Conservation (phyloP, 257 asterid genomes). For the Lycium ferocissimum region DNA sequence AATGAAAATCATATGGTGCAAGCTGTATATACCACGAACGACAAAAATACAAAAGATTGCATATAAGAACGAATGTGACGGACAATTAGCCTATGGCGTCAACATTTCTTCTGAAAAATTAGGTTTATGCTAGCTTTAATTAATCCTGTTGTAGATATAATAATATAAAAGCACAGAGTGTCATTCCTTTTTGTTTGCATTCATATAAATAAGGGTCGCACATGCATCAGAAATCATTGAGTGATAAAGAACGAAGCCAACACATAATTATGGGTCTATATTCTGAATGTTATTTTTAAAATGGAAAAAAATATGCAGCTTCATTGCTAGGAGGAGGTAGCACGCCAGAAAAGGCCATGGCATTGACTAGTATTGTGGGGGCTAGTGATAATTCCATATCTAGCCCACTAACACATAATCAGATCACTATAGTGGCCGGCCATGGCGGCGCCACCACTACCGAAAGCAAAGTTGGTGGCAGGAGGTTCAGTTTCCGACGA, state of each 20-base stretch:
- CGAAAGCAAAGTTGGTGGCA: conserved; percentile 49
- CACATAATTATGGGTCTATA: not conserved
- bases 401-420: conserved; percentile 63
- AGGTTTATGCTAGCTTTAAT: not conserved
- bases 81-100: not conserved
- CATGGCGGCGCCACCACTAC: conserved; percentile 37
- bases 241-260: conserved; percentile 18
- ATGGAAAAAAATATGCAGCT: conserved; percentile 52
- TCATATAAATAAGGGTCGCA: not conserved
- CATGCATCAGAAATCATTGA: conserved; percentile 14
- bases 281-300: conserved; percentile 19
- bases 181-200: conserved; percentile 31
- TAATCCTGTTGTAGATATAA: not conserved
- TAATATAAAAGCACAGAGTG: not conserved
- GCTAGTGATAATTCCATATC: not conserved
- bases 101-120: not conserved
- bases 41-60: not conserved
- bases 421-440: conserved; percentile 65
- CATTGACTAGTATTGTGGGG: conserved; percentile 47
- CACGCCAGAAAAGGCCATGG: conserved; percentile 72
- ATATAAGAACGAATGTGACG: not conserved
- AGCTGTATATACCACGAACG: not conserved
- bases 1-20: not conserved
- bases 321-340: conserved; percentile 57
- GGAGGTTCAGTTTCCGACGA: conserved; percentile 63